Base-by-base conservation (phyloP, 2,329 filamentous ascomycete genomes). In the Metarhizium guizhouense region DNA sequence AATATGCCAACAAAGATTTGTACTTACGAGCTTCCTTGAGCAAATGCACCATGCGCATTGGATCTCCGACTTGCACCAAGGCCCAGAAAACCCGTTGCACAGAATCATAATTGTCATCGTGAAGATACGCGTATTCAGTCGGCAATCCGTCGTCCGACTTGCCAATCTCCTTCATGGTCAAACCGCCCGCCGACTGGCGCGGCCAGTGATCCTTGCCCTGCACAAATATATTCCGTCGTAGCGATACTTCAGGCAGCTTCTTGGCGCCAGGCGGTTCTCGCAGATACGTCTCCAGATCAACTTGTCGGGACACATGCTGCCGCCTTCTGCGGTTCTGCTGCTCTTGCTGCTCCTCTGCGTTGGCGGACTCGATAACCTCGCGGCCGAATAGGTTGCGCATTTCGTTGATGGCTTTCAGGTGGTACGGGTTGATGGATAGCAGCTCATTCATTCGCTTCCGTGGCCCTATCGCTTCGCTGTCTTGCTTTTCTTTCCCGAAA, bases 141-240 rank as follows among this genome's bases (percentile, higher is more conserved):
- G 84, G 79, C 6, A 80, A 81, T 5, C 84, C 86, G 62, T 74
- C 68, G 1, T 64, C 59, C 7, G 64, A 65, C 57, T 73, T 72
- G 49, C 69, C 69, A 16, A 80, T 56, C 58, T 75, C 74, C 63
- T 86, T 83, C 92, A 99, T 96, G 8, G 85, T 85, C 55, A 99
- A 75, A 0, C 94, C 94, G 16, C 88, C 89, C 38, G 87, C 85
- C 1, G 90, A 83, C 53, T 85, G 85, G 36, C 83, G 79, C 3
- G 91, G 92, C 92, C 92, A 96, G 52, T 88, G 84, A 60, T 94
- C 90, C 65, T 90, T 92, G 51, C 89, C 90, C 62, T 91, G 87
- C 57, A 95, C 84, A 65, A 96, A 93, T 13, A 89, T 79, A 65
- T 96, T 96, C 40, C 87, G 82, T 48, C 88, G 82, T 34, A 89